Conservation (phyloP, 2,329 filamentous ascomycete genomes). For the Coniella vitis region DNA sequence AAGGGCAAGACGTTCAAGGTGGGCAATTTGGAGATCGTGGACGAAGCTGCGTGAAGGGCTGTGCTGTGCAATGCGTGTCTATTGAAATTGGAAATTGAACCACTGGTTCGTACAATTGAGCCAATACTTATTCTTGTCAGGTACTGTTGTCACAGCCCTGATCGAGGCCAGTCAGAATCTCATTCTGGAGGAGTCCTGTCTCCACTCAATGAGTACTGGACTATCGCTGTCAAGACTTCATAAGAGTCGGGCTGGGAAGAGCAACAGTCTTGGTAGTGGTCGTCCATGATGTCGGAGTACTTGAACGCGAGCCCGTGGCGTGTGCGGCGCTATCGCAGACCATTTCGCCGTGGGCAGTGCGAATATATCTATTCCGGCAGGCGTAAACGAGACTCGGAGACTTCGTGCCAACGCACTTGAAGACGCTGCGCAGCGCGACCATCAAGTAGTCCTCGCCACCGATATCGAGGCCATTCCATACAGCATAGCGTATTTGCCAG, state of each 20-base stretch:
- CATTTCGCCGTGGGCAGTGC: neutral
- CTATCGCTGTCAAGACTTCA: too few relatives aligned
- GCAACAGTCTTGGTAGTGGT: too few relatives aligned
- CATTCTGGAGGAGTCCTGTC: too few relatives aligned
- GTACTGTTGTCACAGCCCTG: too few relatives aligned
- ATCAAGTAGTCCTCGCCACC: neutral
- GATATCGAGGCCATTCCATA: neutral
- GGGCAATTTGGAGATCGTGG: conserved; percentile 33
- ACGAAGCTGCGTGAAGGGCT: conserved; percentile 25
- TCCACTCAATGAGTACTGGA: too few relatives aligned
- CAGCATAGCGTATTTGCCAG: neutral
- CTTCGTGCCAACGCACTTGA: neutral
- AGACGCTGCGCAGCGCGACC: conserved; percentile 2
- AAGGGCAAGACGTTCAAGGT: conserved; percentile 33
- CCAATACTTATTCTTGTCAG: too few relatives aligned
- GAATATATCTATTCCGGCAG: conserved; percentile 1
- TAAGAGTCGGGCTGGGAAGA: too few relatives aligned
- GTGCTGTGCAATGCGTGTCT: neutral
- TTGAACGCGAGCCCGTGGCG: too few relatives aligned
- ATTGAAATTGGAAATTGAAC: too few relatives aligned
- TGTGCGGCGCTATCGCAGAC: neutral
- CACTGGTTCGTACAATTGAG: too few relatives aligned
- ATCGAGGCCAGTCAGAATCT: too few relatives aligned
- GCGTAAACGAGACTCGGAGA: neutral
- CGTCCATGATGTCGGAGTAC: too few relatives aligned